Base-by-base conservation (phyloP, 441 rosid species). In the Pelargonium australe region DNA sequence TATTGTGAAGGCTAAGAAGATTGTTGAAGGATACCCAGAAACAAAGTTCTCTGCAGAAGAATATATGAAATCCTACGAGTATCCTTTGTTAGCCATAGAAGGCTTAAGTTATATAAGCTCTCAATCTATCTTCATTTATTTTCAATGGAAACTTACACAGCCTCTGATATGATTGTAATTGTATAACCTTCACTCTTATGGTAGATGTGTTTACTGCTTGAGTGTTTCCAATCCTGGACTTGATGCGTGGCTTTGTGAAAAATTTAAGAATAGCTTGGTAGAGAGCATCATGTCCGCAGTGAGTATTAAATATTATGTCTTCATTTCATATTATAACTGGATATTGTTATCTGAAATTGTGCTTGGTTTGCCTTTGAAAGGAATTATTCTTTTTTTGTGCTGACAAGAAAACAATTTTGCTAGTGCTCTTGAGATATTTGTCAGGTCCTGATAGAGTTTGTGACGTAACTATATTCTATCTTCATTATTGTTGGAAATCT, bases 21-120 rank as follows among this genome's bases (percentile, higher is more conserved):
- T 79, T 64, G 65, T 81, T 28, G 77, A 78, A 74, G 81, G 81
- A 20, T 13, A 61, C 65, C 80, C 77, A 8, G 80, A 76, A 64
- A 70, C 71, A 11, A 73, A 43, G 70, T 76, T 81, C 65, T 71
- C 71, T 41, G 66, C 41, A 0, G 82, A 76, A 65, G 82, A 81
- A 63, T 65, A 65, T 68, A 68, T 66, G 64, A 74, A 34, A 68
- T 63, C 64, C 40, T 73, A 81, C 73, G 44, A 69, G 85, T 81
- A 75, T 76, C 76, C 71, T 75, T 68, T n/a, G n/a, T 11, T 43
- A 34, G 40, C 40, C 40, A 34, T 34, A 34, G 40, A 34, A 34
- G 40, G 6, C 40, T 34, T 25, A 9, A 25, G 51, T 41, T 17
- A 1, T 14, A n/a, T 7, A 37, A 13, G 14, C 4, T 47, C 3